These are phyloP conservation scores for Didymella segeticola DNA, from an alignment of 2,329 filamentous ascomycete species.

Conservation along the genomic window DNA sequence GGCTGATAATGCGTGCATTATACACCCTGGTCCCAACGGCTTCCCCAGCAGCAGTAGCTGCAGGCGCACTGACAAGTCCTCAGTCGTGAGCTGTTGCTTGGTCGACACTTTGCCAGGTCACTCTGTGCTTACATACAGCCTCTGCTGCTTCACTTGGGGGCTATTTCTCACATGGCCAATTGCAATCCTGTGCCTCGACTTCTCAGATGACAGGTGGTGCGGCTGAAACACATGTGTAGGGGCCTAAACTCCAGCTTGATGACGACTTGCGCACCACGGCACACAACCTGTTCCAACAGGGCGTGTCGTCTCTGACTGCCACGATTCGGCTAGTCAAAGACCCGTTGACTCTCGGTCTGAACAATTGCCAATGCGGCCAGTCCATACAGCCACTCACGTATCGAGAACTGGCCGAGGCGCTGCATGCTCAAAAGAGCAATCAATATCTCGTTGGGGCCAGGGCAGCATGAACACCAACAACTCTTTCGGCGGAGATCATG, in stretches of 20 bases:
- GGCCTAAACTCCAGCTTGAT: conserved; percentile 17
- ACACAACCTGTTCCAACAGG: conserved; percentile 11
- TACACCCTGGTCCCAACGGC: conserved; percentile 26
- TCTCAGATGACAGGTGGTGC: conserved; percentile 9
- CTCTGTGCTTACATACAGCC: conserved; percentile 29
- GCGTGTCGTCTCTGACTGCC: conserved; percentile 19
- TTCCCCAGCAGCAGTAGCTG: conserved; percentile 24
- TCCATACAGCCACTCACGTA: conserved; percentile 20
- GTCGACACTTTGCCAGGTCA: conserved; percentile 40
- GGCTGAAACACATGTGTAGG: conserved; percentile 29
- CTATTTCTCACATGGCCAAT: conserved; percentile 30
- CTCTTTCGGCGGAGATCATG: conserved; percentile 2
- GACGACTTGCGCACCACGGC: conserved; percentile 22
- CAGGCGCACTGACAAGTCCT: conserved; percentile 35
- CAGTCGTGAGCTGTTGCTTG: conserved; percentile 38
- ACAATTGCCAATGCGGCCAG: conserved; percentile 1
- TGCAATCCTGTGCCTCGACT: conserved; percentile 4
- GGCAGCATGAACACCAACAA: conserved; percentile 6
- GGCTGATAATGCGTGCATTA: conserved; percentile 19
- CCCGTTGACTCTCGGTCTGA: background rate
- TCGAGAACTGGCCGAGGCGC: conserved; percentile 28
- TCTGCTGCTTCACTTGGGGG: conserved; percentile 24
- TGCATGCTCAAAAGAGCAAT: conserved; percentile 21
- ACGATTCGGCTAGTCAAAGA: conserved; percentile 20
- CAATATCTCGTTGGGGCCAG: conserved; percentile 11